Percentiles rank a stretch among this genome's conserved stretches.
phyloP scores from a whole-genome alignment of 169 alveolate species.

The Plasmodium fragile region DNA sequence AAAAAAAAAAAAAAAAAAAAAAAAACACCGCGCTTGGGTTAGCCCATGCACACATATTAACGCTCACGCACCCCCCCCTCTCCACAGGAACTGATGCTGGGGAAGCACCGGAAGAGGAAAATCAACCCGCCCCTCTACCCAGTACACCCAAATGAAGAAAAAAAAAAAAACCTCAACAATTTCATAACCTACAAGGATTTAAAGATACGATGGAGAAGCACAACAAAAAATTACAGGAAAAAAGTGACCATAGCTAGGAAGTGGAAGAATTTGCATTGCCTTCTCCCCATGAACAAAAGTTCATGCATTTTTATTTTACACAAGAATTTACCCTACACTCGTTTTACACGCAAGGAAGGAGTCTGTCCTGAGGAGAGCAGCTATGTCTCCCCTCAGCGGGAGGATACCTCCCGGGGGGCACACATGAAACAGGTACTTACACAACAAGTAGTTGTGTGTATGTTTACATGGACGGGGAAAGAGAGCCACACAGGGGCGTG shows the following conservation, averaged over 20 bases:
- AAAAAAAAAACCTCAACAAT: conserved; percentile 82
- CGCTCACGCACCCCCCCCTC: too few relatives aligned
- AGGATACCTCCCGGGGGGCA: not conserved
- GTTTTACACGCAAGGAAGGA: conserved; percentile 40
- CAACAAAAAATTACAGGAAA: conserved; percentile 81
- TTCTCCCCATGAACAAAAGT: conserved; percentile 80
- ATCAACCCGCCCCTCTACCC: conserved; percentile 89
- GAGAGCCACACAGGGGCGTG: too few relatives aligned
- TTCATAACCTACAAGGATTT: conserved; percentile 86
- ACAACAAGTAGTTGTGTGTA: not conserved
- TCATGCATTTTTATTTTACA: conserved; percentile 85
- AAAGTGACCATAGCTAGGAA: conserved; percentile 85
- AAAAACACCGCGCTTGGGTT: too few relatives aligned
- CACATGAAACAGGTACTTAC: not conserved
- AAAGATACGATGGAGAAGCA: conserved; percentile 84
- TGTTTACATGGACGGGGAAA: not conserved
- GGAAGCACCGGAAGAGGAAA: conserved; percentile 86
- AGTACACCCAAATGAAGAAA: conserved; percentile 87
- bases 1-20: too few relatives aligned
- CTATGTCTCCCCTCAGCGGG: not conserved
- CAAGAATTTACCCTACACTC: conserved; percentile 82
- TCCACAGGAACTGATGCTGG: conserved; percentile 86
- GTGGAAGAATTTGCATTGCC: conserved; percentile 86
- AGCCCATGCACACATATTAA: too few relatives aligned
- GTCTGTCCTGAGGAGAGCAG: not conserved